Base-by-base conservation (phyloP, 441 rosid species). In the Populus tomentosa region DNA sequence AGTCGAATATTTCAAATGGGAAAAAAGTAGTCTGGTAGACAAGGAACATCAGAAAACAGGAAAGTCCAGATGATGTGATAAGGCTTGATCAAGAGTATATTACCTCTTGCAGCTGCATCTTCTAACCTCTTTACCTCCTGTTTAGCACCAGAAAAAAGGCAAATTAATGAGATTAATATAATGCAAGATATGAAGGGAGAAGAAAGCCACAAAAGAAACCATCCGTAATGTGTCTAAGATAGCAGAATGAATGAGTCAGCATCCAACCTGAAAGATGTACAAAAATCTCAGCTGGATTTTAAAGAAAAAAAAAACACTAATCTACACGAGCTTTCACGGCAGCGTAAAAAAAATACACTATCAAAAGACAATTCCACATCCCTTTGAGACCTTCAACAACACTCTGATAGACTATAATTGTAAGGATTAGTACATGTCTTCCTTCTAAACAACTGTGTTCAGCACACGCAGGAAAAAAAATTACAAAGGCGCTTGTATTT, bases 91-190 rank as follows among this genome's bases (percentile, higher is more conserved):
- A 71, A 77, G 62, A 75, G 69, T 35, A 76, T 72, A 36, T 70
- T 81, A 95, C 98, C 94, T 86, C 91, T 86, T 78, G 98, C 91
- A 71, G 93, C 93, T 82, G 98, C 97, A 73, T 95, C 96, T 87
- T 95, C 98, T 85, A 75, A 89, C 79, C 92, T 82, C 79, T 79
- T 92, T 35, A 95, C 86, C 16, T 95, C 98, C 95, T 91, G 84
- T 78, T 79, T 26, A 30, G 77, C 56, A 80, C 68, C 74, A 80
- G 73, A 9, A 9, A 71, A 69, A 23, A 74, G 14, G 33, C n/a
- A 68, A 30, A 80, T 50, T 28, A 77, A 35, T 59, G 71, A 71
- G 68, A 72, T 38, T 35, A 61, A 65, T n/a, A 75, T 24, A 67
- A 62, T 71, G 30, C 62, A 18, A 73, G 69, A 81, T 30, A 35